phyloP scores from a whole-genome alignment of 2,329 filamentous ascomycete species.

The Lojkania enalia region DNA sequence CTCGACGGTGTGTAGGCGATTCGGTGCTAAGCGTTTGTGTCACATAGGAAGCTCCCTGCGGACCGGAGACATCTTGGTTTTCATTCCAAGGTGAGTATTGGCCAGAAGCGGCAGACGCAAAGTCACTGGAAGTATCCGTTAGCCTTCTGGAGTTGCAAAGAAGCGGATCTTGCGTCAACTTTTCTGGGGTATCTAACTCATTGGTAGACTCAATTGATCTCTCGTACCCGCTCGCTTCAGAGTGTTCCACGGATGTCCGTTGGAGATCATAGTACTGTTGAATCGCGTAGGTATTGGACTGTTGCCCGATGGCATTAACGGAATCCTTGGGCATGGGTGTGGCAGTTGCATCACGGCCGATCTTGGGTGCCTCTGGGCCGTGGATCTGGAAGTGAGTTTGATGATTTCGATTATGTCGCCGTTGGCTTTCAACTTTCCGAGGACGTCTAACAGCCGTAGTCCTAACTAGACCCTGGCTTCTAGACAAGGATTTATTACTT shows the following conservation, averaged over 20 bases:
- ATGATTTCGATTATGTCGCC: too few species aligned
- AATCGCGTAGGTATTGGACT: slow-evolving; percentile 32
- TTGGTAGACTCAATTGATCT: slow-evolving; percentile 23
- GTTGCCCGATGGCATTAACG: slow-evolving; percentile 23
- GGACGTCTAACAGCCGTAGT: too few species aligned
- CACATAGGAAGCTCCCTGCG: slow-evolving; percentile 11
- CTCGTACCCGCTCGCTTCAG: slow-evolving; percentile 13
- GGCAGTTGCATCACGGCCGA: too few species aligned
- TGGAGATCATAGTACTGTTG: slow-evolving; percentile 37
- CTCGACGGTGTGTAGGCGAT: slow-evolving; percentile 24
- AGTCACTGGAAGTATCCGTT: slow-evolving; percentile 13
- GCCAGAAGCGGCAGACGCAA: slow-evolving; percentile 26
- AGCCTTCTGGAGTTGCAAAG: slow-evolving; percentile 4
- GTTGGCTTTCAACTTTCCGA: too few species aligned
- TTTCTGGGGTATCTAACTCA: slow-evolving; percentile 17
- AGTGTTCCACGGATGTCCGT: slow-evolving; percentile 16
- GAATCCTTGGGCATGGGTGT: too few species aligned
- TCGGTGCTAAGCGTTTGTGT: slow-evolving; percentile 17
- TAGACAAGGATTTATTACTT: too few species aligned
- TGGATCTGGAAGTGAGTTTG: too few species aligned
- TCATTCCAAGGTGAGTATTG: slow-evolving; percentile 29
- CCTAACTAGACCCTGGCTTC: too few species aligned
- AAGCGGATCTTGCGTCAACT: slow-evolving; percentile 16
- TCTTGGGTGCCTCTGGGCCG: too few species aligned
- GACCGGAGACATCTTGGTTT: slow-evolving; percentile 17